Percentiles rank a stretch among this genome's conserved stretches.
These are phyloP conservation scores for Sclerotiophoma versabilis DNA, from an alignment of 2,329 filamentous ascomycete genomes.

Conservation along the genomic window DNA sequence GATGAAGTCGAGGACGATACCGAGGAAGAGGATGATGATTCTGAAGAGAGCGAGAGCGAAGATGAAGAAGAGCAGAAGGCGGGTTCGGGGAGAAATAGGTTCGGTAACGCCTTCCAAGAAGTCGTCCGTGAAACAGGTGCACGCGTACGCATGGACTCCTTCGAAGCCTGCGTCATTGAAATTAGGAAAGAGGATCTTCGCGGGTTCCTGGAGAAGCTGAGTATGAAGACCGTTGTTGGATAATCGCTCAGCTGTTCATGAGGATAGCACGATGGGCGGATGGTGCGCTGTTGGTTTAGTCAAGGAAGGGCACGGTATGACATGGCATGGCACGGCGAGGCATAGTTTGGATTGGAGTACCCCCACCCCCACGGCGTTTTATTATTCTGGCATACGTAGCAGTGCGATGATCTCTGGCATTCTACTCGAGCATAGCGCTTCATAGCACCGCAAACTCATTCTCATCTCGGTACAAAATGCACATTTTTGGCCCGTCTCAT, in stretches of 20 bases:
- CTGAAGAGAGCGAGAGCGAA: slow-evolving; percentile 64
- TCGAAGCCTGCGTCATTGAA: slow-evolving; percentile 96
- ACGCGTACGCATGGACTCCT: slow-evolving; percentile 90
- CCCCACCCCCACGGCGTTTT: slow-evolving; percentile 4
- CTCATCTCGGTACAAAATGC: too few relatives aligned
- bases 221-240: slow-evolving; percentile 84
- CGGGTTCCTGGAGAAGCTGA: slow-evolving; percentile 89
- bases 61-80: slow-evolving; percentile 65
- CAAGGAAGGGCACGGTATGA: slow-evolving; percentile 12
- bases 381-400: slow-evolving; percentile 14
- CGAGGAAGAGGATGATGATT: slow-evolving; percentile 56
- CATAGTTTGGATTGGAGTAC: slow-evolving; percentile 6
- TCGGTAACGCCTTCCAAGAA: slow-evolving; percentile 94
- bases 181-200: slow-evolving; percentile 95
- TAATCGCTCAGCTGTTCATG: slow-evolving; percentile 1
- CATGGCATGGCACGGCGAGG: slow-evolving; percentile 16
- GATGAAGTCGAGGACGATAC: slow-evolving; percentile 59
- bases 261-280: too few relatives aligned
- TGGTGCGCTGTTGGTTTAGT: neutral
- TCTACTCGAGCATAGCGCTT: slow-evolving; percentile 14
- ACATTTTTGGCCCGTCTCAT: too few relatives aligned
- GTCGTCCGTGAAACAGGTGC: slow-evolving; percentile 92
- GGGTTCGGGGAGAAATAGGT: slow-evolving; percentile 82
- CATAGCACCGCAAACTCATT: slow-evolving; percentile 19
- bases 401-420: slow-evolving; percentile 10